Evolutionary conservation across 176 grass and related monocot genomes (phyloP), one percentile per base, ranked within the genome.

Genomic region (Hsuehochloa calcarea): DNA sequence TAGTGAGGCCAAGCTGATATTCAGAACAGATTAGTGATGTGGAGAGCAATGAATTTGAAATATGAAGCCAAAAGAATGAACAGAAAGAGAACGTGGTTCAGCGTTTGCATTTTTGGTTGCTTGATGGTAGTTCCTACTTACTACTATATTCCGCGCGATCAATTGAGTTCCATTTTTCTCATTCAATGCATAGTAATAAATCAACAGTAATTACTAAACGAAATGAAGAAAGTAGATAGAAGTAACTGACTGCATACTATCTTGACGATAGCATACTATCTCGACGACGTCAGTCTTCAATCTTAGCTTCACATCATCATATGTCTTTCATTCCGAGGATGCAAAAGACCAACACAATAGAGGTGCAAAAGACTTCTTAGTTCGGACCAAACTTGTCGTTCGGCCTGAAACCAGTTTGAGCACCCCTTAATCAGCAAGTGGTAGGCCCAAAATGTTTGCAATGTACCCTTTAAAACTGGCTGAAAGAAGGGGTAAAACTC

Each of bases 371-470:
- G 4, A 70, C n/a, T 46, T 77, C 34, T 78, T 12, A 26, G 37
- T 45, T 70, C 46, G 19, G 47, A 74, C 6, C 63, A 74, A 63
- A 89, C 25, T 68, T 68, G 35, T 43, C 3, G 31, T 89, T 77
- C 46, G 67, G 5, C 49, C 58, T 61, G 31, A 68, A 73, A 79
- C 46, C 73, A 43, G 25, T 62, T 68, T 34, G 2, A 31, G 44
- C 59, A 38, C 40, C 3, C 31, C 39, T 79, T 74, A 37, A 49
- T 58, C 66, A 66, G 75, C 16, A 73, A 60, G 16, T 47, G 27
- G 7, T 27, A 19, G 5, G 49, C 6, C 72, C 65, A 58, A 40
- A 78, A 4, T 27, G 29, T 83, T 85, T 23, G 5, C 59, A 73
- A 34, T 56, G 37, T 45, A 41, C 1, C 26, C 46, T 78, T 65